Evolutionary conservation across 345 rosid species (phyloP), one percentile per base, ranked within the genome.

Genomic region (Populus davidiana): DNA sequence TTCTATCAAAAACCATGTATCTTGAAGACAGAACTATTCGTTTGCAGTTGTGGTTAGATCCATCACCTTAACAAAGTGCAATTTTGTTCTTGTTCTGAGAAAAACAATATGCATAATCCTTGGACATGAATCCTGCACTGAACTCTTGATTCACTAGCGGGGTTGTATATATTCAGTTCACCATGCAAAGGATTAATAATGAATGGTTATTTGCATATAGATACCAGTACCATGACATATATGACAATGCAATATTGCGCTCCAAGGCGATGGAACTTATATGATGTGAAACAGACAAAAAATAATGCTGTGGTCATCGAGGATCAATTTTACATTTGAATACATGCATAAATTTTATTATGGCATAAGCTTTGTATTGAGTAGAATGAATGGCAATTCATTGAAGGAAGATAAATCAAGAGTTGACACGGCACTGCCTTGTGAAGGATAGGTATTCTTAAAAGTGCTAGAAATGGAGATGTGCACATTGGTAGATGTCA

Each of bases 21-120:
- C 79, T 77, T 31, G 75, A 77, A 77, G 79, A 77, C 71, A 67
- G 79, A 77, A 77, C 79, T 70, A 74, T 77, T 70, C 66, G 79
- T 61, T 70, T 77, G 79, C 79, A 77, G 68, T 72, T 77, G 21
- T 77, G 79, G 79, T 77, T 23, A 77, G 79, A 29, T 61, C 63
- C 71, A 18, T 43, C 70, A 18, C 64, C 61, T 50, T 7, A 49
- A 35, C 47, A 31, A 35, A 61, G 2, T 25, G 10, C 13, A 2
- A 38, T 25, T 73, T 62, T 62, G 66, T 49, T 64, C 25, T 16
- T 59, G 43, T 31, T 23, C 9, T 23, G 17, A 63, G 29, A 72
- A 54, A 52, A 6, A 35, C 16, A 33, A 35, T 21, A 54, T 72
- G 31, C n/a, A 25, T 27, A 59, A 8, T 66, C 27, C 14, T 20